These are phyloP conservation scores for Capronia epimyces DNA, from an alignment of 2,329 filamentous ascomycete species.

Conservation along the genomic window DNA sequence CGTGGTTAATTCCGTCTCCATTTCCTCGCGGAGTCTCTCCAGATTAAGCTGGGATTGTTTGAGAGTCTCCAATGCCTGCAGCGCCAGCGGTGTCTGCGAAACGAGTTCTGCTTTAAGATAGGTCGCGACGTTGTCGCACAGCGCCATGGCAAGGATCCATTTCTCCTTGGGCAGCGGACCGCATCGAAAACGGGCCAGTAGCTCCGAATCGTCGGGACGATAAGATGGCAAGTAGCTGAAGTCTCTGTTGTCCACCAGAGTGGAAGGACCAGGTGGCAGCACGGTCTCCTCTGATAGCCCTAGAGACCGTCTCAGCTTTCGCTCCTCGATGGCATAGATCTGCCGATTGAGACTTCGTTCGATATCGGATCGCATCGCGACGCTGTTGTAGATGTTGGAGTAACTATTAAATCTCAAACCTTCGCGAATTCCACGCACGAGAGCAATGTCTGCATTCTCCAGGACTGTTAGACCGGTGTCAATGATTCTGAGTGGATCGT, in stretches of 20 bases:
- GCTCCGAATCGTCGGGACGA: conserved; percentile 16
- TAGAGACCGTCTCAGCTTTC: conserved; percentile 38
- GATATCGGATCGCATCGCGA: conserved; percentile 35
- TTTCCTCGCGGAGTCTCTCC: not conserved
- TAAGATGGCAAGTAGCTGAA: conserved; percentile 24
- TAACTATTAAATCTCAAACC: conserved; percentile 42
- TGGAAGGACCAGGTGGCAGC: conserved; percentile 8
- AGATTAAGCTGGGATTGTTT: not conserved
- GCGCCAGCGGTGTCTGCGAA: conserved; percentile 5
- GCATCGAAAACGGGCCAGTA: conserved; percentile 14
- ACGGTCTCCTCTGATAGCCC: conserved; percentile 26
- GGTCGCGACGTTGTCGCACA: conserved; percentile 22
- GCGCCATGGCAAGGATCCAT: conserved; percentile 23
- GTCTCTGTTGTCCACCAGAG: conserved; percentile 25
- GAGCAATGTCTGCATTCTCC: conserved; percentile 36
- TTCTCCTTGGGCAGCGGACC: conserved; percentile 20
- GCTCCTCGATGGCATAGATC: conserved; percentile 41
- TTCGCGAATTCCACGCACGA: conserved; percentile 35
- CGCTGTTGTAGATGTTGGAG: conserved; percentile 41
- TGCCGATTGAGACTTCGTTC: conserved; percentile 30
- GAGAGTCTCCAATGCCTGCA: conserved; percentile 13
- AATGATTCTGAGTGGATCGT: conserved; percentile 39
- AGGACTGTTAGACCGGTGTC: conserved; percentile 40
- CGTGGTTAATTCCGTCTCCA: conserved; percentile 19
- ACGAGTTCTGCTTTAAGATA: conserved; percentile 22